Base-by-base conservation (phyloP, 1,139 yeast genomes). In the Eremothecium cymbalariae region DNA sequence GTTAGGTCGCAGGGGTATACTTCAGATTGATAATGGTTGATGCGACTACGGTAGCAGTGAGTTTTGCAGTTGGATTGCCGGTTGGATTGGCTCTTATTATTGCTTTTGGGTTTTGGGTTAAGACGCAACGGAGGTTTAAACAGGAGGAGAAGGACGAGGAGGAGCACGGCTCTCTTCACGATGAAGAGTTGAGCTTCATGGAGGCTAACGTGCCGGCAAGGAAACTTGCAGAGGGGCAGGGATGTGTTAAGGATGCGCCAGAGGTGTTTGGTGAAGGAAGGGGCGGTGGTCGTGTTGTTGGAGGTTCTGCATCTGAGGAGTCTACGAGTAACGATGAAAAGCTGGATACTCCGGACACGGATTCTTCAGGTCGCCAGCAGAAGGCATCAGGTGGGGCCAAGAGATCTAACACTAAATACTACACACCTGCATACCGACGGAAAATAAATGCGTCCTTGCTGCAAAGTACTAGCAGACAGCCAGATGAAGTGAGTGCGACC, bases 11-110 rank as follows among this genome's bases (percentile, higher is more conserved):
- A n/a, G n/a, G n/a, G n/a, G n/a, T n/a, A n/a, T n/a, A n/a, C n/a
- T n/a, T n/a, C n/a, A n/a, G n/a, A n/a, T n/a, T n/a, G n/a, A 51
- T 47, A 49, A 48, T 41, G 31, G 16, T 27, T 16, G 45, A 43
- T 23, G 43, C 50, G 4, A 62, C 67, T 1, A 56, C 63, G 6
- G 39, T 62, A n/a, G 69, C 72, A 2, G 73, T 68, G 2, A 72
- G 72, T 1, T 61, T 68, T 42, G 70, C 73, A 3, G 68, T 69
- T 4, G 74, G 72, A 19, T 56, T 69, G 17, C 73, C 74, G 1
- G 45, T 60, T 12, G 62, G 56, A 6, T 39, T 66, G 6, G 65
- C 65, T 2, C 17, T 64, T 2, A 18, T 59, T 1, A 51, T 63
- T 2, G 60, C 64, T 0, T 19, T 51, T 4, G 42, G 43, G 12